Conservation (phyloP, 208 protist genomes). For the Acanthamoeba lenticulata region DNA sequence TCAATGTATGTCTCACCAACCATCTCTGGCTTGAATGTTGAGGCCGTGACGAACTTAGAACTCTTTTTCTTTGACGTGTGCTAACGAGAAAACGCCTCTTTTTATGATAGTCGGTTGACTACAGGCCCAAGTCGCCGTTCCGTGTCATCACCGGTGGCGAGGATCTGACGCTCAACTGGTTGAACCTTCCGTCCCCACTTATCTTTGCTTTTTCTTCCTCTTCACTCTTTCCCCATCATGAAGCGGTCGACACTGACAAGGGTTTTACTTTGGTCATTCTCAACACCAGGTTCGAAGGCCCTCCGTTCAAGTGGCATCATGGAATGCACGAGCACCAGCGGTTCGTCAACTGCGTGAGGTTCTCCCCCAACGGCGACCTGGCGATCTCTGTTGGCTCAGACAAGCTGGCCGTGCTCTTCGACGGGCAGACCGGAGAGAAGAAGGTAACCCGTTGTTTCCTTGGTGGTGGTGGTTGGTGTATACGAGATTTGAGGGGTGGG, state of each 20-base stretch:
- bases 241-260: not conserved
- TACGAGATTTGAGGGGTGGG: no score
- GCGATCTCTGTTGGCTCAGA: conserved; percentile 79
- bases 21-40: not conserved
- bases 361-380: conserved; percentile 83
- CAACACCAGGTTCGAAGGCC: conserved; percentile 20
- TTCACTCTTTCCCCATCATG: not conserved
- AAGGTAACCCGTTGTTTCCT: conserved; percentile 54
- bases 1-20: conserved; percentile 65
- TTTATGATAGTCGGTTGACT: conserved; percentile 72
- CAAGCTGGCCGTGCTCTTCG: conserved; percentile 80
- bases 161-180: conserved; percentile 76
- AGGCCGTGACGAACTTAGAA: not conserved
- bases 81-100: no score
- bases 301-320: conserved; percentile 58
- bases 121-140: conserved; percentile 85
- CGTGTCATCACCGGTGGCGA: conserved; percentile 84
- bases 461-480: no score
- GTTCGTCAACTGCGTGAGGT: conserved; percentile 86
- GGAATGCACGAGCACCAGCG: conserved; percentile 74
- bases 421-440: conserved; percentile 85
- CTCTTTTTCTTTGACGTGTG: no score
- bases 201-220: no score
- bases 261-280: not conserved
- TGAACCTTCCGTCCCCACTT: not conserved